These are phyloP conservation scores for Cutaneotrichosporon sp. DNA, from an alignment of 1,284 basidiomycete species.

Conservation along the genomic window DNA sequence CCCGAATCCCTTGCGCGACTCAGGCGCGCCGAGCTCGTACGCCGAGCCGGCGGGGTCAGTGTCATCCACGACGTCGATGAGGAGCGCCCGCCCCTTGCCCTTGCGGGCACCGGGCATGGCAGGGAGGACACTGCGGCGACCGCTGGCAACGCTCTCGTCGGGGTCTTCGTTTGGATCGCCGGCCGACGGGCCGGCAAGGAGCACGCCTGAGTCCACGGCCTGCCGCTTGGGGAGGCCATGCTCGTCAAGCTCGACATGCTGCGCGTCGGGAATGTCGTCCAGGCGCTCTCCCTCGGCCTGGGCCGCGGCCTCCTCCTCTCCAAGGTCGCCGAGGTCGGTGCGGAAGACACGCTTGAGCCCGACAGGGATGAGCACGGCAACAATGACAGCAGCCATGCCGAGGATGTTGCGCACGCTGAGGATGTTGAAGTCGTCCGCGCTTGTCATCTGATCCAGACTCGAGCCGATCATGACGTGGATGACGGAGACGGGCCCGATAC, in stretches of 20 bases:
- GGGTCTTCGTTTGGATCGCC: slow-evolving; percentile 5
- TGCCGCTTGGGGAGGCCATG: slow-evolving; percentile 26
- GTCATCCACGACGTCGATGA: not conserved
- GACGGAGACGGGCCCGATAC: slow-evolving; percentile 83
- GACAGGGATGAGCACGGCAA: slow-evolving; percentile 88
- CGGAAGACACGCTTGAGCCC: slow-evolving; percentile 58
- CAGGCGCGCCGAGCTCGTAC: slow-evolving; percentile 5
- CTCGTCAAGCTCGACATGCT: slow-evolving; percentile 18
- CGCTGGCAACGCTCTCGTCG: not conserved
- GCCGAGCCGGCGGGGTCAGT: not conserved
- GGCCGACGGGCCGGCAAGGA: slow-evolving; percentile 27
- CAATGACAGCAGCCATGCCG: slow-evolving; percentile 70
- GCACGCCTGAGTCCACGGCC: slow-evolving; percentile 40
- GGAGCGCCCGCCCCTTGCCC: slow-evolving; percentile 1
- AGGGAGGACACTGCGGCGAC: not conserved
- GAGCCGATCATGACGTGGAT: slow-evolving; percentile 96
- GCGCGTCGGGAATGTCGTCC: slow-evolving; percentile 9
- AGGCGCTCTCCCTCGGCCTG: not conserved
- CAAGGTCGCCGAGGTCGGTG: slow-evolving; percentile 44
- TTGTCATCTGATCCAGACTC: slow-evolving; percentile 90
- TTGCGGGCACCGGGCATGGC: not conserved
- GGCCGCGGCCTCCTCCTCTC: slow-evolving; percentile 29
- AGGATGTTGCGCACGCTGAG: slow-evolving; percentile 84
- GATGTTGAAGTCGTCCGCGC: slow-evolving; percentile 83
- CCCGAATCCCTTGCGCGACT: not conserved